A percentile compares a stretch with the other conserved stretches of the same genome.
phyloP scores from a whole-genome alignment of 306 rosid genomes.

The Casuarina equisetifolia region DNA sequence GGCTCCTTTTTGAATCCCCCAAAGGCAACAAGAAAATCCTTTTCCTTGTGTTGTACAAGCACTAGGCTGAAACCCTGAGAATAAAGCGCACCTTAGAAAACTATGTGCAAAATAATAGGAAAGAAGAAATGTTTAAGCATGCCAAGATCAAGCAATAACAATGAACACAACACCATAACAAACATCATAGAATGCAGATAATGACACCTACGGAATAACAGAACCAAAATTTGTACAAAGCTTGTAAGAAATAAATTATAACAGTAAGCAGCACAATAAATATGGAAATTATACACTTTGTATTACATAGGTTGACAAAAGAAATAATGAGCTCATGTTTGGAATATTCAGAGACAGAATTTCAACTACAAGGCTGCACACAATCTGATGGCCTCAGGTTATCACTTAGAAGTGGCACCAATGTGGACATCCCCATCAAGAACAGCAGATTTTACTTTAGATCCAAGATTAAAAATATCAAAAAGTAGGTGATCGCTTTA shows the following conservation, averaged over 20 bases:
- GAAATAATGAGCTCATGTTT: not conserved
- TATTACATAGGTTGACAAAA: not conserved
- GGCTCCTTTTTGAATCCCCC: constrained; percentile 92
- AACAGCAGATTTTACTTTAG: not conserved
- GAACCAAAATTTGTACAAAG: not conserved
- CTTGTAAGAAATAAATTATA: not conserved
- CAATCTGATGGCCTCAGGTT: not conserved
- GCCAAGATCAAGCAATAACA: constrained; percentile 11
- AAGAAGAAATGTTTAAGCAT: constrained; percentile 19
- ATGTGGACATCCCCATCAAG: not conserved
- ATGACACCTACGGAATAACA: not conserved
- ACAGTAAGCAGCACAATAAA: not conserved
- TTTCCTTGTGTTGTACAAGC: constrained; percentile 78
- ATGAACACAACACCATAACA: not conserved
- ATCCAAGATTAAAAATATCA: not conserved
- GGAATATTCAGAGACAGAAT: not conserved
- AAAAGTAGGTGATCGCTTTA: not conserved
- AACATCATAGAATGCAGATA: not conserved
- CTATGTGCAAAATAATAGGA: constrained; percentile 14
- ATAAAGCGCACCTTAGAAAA: constrained; percentile 22
- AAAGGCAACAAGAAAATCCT: constrained; percentile 90
- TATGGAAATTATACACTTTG: not conserved
- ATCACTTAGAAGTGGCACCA: not conserved
- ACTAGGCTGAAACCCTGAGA: constrained; percentile 89
- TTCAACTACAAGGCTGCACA: not conserved